Evolutionary conservation across 1,284 basidiomycete genomes (phyloP), one percentile per base, ranked within the genome.

Genomic region (Puccinia polysora): DNA sequence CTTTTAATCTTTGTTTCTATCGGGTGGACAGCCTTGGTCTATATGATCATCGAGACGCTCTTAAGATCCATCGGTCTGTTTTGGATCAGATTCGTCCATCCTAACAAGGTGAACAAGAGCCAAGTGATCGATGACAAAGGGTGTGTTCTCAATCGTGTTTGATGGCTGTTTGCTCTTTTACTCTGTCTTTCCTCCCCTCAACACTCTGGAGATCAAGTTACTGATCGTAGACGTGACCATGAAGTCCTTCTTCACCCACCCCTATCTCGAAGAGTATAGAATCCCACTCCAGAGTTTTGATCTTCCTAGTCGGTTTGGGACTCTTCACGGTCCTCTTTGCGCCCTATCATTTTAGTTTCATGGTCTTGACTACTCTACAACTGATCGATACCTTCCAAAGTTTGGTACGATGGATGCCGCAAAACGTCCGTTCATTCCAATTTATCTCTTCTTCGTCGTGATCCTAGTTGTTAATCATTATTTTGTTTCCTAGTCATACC

Each of bases 301-400:
- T 86, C 5, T 89, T 88, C 0, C 84, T 90, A 78, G 76, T 77
- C 4, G 63, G 87, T 15, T 82, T 93, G n/a, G 83, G 87, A 53
- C 74, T 85, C 12, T 81, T 88, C 14, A 86, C 92, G 50, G 84
- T 87, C 74, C 76, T 91, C 32, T 81, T 90, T 71, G 83, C 95
- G 23, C 93, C 94, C 0, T 91, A 90, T 84, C 92, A 96, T 80
- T 89, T 94, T 36, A 90, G 88, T 1, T 92, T 89, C 78, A 84
- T 95, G 15, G 86, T 89, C 40, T 86, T 87, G 75, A 91, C 88
- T 84, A 75, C 88, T 15, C 85, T 91, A 49, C 89, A 93, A 74
- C 81, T 91, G 56, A 68, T 77, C 53, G 78, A 77, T 40, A 79
- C 79, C 14, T 64, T 80, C 1, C 77, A 78, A 4, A 73, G 76